Evolutionary conservation across 179 eudicot genomes (phyloP).

Genomic region (Corrigiola litoralis): DNA sequence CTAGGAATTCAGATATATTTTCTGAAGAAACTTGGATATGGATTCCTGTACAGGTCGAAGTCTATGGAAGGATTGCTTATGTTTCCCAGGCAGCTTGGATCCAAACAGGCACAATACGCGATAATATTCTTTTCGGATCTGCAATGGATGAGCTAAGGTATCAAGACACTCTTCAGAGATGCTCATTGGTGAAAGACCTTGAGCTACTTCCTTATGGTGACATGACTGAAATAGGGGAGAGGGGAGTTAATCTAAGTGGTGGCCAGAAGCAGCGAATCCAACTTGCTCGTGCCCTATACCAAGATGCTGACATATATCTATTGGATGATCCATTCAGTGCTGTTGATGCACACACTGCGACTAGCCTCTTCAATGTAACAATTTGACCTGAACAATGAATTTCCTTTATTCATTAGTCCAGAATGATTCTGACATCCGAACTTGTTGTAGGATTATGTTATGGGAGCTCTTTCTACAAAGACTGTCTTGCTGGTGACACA

Average conservation of each 20-base stretch:
- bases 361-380: constrained; percentile 59
- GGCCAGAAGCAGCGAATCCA: constrained; percentile 75
- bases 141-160: constrained; percentile 43
- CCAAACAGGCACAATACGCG: constrained; percentile 65
- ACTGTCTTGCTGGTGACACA: constrained; percentile 79
- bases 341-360: constrained; percentile 77
- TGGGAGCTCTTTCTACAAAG: constrained; percentile 67
- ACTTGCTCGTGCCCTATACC: constrained; percentile 65
- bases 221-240: constrained; percentile 71
- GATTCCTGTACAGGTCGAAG: constrained; percentile 53
- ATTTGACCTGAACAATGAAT: neutral
- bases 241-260: constrained; percentile 72
- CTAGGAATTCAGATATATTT: no score
- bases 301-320: no score
- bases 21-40: no score
- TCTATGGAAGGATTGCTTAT: constrained; percentile 49
- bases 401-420: neutral
- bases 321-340: constrained; percentile 80
- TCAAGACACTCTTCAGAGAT: constrained; percentile 49
- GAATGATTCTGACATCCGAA: neutral
- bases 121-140: constrained; percentile 61
- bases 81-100: constrained; percentile 83
- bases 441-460: constrained; percentile 58
- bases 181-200: constrained; percentile 59
- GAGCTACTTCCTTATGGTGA: constrained; percentile 63